phyloP scores from a whole-genome alignment of 768 basidiomycete species.

The Termitomyces sp. region DNA sequence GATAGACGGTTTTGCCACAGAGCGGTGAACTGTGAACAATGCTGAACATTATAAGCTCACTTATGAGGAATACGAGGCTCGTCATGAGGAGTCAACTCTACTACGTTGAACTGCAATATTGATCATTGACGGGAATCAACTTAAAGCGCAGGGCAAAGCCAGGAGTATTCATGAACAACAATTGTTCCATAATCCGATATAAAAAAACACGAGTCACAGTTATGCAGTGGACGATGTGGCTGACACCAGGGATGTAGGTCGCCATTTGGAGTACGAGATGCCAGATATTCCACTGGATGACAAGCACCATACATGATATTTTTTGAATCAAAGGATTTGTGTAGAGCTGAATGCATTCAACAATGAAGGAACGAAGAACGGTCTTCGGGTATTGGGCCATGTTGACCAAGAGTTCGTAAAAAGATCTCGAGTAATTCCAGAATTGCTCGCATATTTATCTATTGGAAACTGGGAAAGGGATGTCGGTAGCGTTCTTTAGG shows the following conservation, averaged over 20 bases:
- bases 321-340: too few relatives aligned
- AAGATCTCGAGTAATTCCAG: too few relatives aligned
- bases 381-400: too few relatives aligned
- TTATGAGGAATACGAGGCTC: neutral
- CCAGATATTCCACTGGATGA: neutral
- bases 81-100: neutral
- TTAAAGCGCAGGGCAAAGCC: neutral
- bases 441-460: too few relatives aligned
- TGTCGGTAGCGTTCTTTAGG: too few relatives aligned
- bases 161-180: neutral
- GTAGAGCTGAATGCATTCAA: too few relatives aligned
- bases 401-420: too few relatives aligned
- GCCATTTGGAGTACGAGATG: neutral
- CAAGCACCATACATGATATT: too few relatives aligned
- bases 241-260: neutral
- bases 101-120: neutral
- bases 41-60: too few relatives aligned
- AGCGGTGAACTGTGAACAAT: neutral
- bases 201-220: neutral
- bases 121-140: neutral
- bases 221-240: neutral
- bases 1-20: neutral
- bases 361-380: too few relatives aligned
- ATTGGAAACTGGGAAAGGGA: too few relatives aligned
- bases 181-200: neutral